phyloP scores from a whole-genome alignment of 805 yeast genomes.

The Novakomyces olei region DNA sequence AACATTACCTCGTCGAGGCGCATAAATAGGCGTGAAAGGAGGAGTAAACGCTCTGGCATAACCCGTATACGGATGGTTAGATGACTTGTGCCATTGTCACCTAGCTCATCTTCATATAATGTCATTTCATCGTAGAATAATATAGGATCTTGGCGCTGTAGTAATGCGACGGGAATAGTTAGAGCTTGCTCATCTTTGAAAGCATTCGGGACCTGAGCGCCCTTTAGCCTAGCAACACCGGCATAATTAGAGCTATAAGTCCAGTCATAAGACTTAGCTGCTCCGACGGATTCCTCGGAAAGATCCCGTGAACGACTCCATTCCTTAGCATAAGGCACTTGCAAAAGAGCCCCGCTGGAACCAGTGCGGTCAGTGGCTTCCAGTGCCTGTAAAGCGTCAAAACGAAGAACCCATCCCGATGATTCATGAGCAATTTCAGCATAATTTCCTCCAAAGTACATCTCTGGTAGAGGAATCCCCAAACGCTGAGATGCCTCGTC shows the following conservation, averaged over 20 bases:
- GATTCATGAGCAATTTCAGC: conserved; percentile 28
- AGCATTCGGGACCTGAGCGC: not conserved
- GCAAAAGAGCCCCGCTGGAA: conserved; percentile 23
- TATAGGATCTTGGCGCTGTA: conserved; percentile 62
- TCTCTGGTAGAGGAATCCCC: conserved; percentile 79
- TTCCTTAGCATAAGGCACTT: conserved; percentile 70
- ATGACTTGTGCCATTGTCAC: conserved; percentile 81
- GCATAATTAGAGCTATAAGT: conserved; percentile 66
- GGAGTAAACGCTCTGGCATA: conserved; percentile 57
- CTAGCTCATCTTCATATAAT: conserved; percentile 82
- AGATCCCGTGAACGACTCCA: conserved; percentile 29
- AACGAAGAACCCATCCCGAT: conserved; percentile 29
- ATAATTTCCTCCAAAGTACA: conserved; percentile 78
- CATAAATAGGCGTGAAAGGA: conserved; percentile 57
- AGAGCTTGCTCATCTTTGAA: not conserved
- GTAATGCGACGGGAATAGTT: conserved; percentile 44
- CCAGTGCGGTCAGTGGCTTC: conserved; percentile 35
- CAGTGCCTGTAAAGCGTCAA: conserved; percentile 61
- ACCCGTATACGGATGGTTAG: conserved; percentile 64
- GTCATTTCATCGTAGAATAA: conserved; percentile 73
- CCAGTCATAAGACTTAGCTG: conserved; percentile 85
- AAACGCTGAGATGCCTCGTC: conserved; percentile 39
- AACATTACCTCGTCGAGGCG: conserved; percentile 79
- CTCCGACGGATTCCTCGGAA: conserved; percentile 16
- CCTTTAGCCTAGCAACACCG: conserved; percentile 22